Percentiles rank a stretch among this genome's conserved stretches.
Conservation (phyloP, 2,329 filamentous ascomycete genomes). For the Zymoseptoria brevis region DNA sequence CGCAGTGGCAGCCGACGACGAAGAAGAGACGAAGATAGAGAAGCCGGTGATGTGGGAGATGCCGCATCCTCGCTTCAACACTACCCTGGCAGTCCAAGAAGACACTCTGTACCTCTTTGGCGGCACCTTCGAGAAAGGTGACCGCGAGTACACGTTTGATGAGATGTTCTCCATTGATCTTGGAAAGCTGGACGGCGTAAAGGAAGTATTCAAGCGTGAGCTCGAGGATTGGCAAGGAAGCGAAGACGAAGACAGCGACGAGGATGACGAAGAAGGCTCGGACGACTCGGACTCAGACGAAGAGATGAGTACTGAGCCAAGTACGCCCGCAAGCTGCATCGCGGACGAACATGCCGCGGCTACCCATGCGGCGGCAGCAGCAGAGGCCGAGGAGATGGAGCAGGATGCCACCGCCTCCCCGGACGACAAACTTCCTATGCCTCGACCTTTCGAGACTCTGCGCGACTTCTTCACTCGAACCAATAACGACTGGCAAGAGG, state of each 20-base stretch:
- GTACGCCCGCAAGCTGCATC: conserved; percentile 22
- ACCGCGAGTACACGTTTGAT: conserved; percentile 91
- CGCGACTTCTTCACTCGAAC: conserved; percentile 89
- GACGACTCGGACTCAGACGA: conserved; percentile 50
- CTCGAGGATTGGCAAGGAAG: conserved; percentile 71
- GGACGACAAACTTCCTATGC: conserved; percentile 68
- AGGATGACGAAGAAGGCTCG: conserved; percentile 43
- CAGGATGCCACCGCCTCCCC: conserved; percentile 40
- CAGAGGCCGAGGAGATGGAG: conserved; percentile 16
- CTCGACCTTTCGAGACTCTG: conserved; percentile 76
- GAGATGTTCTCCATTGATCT: conserved; percentile 89
- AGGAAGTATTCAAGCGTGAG: conserved; percentile 79
- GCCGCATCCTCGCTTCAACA: conserved; percentile 85
- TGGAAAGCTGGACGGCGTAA: conserved; percentile 90
- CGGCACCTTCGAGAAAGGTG: conserved; percentile 90
- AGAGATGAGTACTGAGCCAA: conserved; percentile 48
- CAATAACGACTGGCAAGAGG: conserved; percentile 81
- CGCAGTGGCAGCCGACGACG: conserved; percentile 41
- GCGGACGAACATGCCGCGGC: conserved; percentile 17
- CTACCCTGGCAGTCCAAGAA: conserved; percentile 81
- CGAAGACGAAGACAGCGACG: conserved; percentile 37
- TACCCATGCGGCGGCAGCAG: conserved; percentile 9
- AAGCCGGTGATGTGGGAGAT: conserved; percentile 65
- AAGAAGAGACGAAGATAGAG: conserved; percentile 44
- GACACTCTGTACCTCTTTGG: conserved; percentile 92